phyloP scores from a whole-genome alignment of 2,329 filamentous ascomycete species.

The Botrytis porri region DNA sequence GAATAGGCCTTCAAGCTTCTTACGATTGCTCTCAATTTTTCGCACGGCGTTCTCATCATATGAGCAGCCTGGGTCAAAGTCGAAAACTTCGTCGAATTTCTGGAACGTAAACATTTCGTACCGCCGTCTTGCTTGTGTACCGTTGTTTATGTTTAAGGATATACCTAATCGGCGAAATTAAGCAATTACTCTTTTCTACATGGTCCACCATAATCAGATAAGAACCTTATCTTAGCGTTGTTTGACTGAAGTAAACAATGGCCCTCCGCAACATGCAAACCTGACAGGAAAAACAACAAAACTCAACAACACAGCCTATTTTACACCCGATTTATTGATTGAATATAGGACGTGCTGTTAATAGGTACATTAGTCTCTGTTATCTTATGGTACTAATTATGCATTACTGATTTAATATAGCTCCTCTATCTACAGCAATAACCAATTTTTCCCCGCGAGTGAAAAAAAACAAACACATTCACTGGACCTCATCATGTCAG shows the following conservation, averaged over 20 bases:
- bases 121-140: neutral
- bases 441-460: slow-evolving; percentile 16
- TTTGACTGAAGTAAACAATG: slow-evolving; percentile 21
- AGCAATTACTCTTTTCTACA: too few species aligned
- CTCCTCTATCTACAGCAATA: neutral
- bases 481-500: slow-evolving; percentile 24
- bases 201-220: too few species aligned
- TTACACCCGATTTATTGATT: slow-evolving; percentile 1
- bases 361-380: neutral
- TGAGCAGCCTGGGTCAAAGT: slow-evolving; percentile 54
- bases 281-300: slow-evolving; percentile 15
- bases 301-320: neutral
- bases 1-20: slow-evolving; percentile 69
- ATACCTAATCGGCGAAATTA: too few species aligned
- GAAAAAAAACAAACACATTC: slow-evolving; percentile 19
- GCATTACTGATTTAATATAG: slow-evolving; percentile 4
- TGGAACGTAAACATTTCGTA: slow-evolving; percentile 59
- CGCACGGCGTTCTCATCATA: slow-evolving; percentile 61
- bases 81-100: slow-evolving; percentile 67
- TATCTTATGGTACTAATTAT: neutral
- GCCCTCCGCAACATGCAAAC: slow-evolving; percentile 8
- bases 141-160: slow-evolving; percentile 1
- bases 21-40: slow-evolving; percentile 64
- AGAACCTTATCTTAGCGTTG: slow-evolving; percentile 29
- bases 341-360: neutral